A percentile compares a stretch with the other conserved stretches of the same genome.
phyloP scores from a whole-genome alignment of 306 rosid species.

The Vigna mungo region DNA sequence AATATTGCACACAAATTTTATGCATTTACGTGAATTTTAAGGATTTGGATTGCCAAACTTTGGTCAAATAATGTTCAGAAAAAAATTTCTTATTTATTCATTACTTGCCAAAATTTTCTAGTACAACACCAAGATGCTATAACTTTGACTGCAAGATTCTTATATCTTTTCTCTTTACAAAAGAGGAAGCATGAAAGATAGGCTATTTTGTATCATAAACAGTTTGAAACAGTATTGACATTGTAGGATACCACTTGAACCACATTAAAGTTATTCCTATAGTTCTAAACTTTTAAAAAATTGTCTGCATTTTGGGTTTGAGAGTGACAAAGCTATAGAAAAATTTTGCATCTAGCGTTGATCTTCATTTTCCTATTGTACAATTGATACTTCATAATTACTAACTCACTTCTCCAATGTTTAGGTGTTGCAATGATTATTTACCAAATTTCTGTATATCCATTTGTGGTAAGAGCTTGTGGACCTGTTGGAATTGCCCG shows the following conservation, averaged over 20 bases:
- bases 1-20: background rate
- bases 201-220: background rate
- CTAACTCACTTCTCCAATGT: constrained; percentile 24
- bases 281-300: background rate
- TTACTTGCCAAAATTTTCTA: background rate
- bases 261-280: background rate
- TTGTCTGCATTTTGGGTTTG: background rate
- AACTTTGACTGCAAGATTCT: background rate
- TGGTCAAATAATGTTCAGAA: too few species aligned
- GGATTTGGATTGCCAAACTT: background rate
- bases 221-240: background rate
- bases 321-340: background rate
- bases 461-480: constrained; percentile 51
- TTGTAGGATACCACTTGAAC: background rate
- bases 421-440: constrained; percentile 66
- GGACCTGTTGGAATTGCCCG: constrained; percentile 62
- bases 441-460: constrained; percentile 66
- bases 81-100: too few species aligned
- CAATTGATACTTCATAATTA: background rate
- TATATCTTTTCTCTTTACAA: background rate
- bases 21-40: background rate
- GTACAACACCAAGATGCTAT: constrained; percentile 1
- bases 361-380: background rate
- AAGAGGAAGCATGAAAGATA: background rate
- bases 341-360: background rate